A percentile compares a stretch with the other conserved stretches of the same genome.
Conservation (phyloP, 441 rosid genomes). For the Mallotus japonicus region DNA sequence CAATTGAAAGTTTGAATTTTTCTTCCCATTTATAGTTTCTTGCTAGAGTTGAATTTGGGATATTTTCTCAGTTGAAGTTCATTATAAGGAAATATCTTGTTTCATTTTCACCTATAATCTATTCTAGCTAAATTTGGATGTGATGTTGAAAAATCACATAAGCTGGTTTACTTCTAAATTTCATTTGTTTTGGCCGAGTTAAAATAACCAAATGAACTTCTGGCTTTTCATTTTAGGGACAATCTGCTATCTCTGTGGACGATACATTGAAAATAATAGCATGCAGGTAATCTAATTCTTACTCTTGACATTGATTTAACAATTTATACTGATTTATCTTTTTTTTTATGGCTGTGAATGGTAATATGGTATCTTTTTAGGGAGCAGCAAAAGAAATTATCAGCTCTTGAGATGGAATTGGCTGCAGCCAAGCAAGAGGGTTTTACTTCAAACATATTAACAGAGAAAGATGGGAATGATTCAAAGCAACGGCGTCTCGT, state of each 20-base stretch:
- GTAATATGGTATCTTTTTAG: constrained; percentile 34
- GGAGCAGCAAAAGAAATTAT: constrained; percentile 79
- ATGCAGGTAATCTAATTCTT: constrained; percentile 58
- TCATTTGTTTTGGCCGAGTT: not conserved
- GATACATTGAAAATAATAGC: constrained; percentile 87
- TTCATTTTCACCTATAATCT: not conserved
- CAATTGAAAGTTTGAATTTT: not conserved
- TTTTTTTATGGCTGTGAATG: constrained; percentile 12
- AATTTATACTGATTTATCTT: not conserved
- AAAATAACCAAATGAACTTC: not conserved
- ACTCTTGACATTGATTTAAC: not conserved
- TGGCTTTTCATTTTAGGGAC: constrained; percentile 46
- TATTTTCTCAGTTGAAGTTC: not conserved
- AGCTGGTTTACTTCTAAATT: not conserved
- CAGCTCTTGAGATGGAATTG: constrained; percentile 70
- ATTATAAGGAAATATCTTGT: not conserved
- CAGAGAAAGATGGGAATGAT: constrained; percentile 35
- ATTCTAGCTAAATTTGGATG: not conserved
- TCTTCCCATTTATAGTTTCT: not conserved
- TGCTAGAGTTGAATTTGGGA: not conserved
- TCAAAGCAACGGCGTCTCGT: constrained; percentile 57
- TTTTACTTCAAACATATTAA: constrained; percentile 44
- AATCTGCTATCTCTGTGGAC: constrained; percentile 87
- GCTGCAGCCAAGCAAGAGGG: constrained; percentile 72
- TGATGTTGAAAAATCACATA: not conserved